A percentile compares a stretch with the other conserved stretches of the same genome.
These are phyloP conservation scores for Agapanthus africanus DNA, from an alignment of 106 monocot species.

Conservation along the genomic window DNA sequence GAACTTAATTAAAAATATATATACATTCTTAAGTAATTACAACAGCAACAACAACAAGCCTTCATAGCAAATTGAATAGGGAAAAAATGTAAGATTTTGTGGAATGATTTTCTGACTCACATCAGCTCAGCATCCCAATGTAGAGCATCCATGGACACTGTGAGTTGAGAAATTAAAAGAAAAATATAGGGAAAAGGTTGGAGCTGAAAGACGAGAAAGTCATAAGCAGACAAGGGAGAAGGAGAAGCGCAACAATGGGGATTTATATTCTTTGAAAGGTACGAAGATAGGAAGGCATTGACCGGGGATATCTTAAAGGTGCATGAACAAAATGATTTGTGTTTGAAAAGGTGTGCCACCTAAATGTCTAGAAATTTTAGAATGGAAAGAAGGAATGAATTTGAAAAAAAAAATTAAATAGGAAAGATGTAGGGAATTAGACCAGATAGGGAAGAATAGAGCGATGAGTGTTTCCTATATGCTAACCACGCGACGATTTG, in stretches of 20 bases:
- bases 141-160: not conserved
- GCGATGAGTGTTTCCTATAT: not conserved
- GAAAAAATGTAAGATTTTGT: not conserved
- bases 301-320: not conserved
- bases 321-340: not conserved
- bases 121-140: conserved; percentile 1
- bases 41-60: no score
- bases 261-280: not conserved
- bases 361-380: not conserved
- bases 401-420: not conserved
- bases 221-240: not conserved
- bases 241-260: not conserved
- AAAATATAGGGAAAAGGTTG: not conserved
- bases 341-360: not conserved
- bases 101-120: not conserved
- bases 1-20: no score
- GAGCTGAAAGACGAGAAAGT: not conserved
- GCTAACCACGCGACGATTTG: not conserved
- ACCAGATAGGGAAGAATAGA: not conserved
- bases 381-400: not conserved
- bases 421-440: not conserved
- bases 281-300: not conserved
- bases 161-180: not conserved
- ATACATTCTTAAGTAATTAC: no score
- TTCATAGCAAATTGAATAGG: not conserved